Base-by-base conservation (phyloP, 306 rosid species). In the Cotoneaster glaucophyllus region DNA sequence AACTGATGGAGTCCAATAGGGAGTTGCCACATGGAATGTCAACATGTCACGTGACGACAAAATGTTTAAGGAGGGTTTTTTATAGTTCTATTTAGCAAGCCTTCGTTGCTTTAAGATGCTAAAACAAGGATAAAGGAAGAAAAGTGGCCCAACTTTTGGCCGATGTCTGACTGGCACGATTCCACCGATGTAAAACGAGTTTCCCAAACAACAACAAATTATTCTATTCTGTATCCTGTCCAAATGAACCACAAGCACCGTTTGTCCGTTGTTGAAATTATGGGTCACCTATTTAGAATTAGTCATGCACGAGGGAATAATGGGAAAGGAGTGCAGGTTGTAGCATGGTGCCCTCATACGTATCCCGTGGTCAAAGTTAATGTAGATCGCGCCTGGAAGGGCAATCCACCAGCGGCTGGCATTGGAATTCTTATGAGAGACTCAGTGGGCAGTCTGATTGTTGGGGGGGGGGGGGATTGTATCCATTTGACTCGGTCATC, bases 31-130 rank as follows among this genome's bases (percentile, higher is more conserved):
- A 24, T 77, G 66, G 54, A 76, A 83, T 64, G 19, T n/a, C 17
- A 75, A 37, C 76, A 21, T 70, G 83, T 82, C 85, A 81, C 74
- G 81, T 82, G 39, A 41, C 41, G 18, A 53, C 32, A 81, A 50
- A 32, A 61, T 65, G 67, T 48, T 58, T n/a, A 41, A 39, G 4
- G 6, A 59, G 8, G 26, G 14, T 34, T 31, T 50, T 50, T 50
- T 14, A 5, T 50, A 14, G 15, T 19, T 50, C 6, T 50, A 50
- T 17, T 21, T 54, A 54, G 21, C 11, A n/a, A 54, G n/a, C 13
- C 12, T 54, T 21, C 2, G 2, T 6, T 21, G 61, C 21, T 54
- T 29, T 50, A 50, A 14, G 6, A 31, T 14, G 19, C 19, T 17
- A 15, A 31, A 31, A 31, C 32, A 31, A 31, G 32, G 32, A 31